Percentiles rank a stretch among this genome's conserved stretches.
These are phyloP conservation scores for Pinus taeda DNA, from an alignment of 75 land plant species.

Conservation along the genomic window DNA sequence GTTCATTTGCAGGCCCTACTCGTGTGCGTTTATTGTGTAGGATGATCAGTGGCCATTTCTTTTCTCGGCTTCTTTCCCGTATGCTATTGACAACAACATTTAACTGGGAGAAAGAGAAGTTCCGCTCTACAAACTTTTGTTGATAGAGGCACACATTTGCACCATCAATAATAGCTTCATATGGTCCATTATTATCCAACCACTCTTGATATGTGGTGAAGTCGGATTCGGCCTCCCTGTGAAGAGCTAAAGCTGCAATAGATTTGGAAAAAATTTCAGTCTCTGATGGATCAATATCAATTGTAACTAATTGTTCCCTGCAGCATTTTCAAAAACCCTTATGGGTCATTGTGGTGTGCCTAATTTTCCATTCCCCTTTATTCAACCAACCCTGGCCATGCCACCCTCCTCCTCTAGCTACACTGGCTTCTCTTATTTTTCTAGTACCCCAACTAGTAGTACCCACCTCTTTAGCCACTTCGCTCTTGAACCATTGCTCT, in stretches of 20 bases:
- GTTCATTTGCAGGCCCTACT: too few relatives aligned
- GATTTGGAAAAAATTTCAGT: constrained; percentile 85
- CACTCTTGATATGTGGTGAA: constrained; percentile 68
- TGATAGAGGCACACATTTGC: too few relatives aligned
- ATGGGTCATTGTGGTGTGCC: constrained; percentile 29
- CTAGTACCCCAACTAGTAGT: constrained; percentile 22
- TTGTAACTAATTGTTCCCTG: constrained; percentile 62
- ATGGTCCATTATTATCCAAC: too few relatives aligned
- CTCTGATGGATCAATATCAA: constrained; percentile 83
- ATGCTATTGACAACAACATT: too few relatives aligned
- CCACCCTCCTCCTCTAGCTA: constrained; percentile 88
- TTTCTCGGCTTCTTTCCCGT: too few relatives aligned
- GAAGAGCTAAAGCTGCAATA: constrained; percentile 57
- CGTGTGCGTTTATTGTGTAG: too few relatives aligned
- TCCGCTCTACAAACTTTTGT: too few relatives aligned
- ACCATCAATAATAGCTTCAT: too few relatives aligned
- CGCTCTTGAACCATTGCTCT: constrained; percentile 72
- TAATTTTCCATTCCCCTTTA: constrained; percentile 66
- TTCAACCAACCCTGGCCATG: constrained; percentile 96
- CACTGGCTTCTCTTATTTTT: constrained; percentile 36
- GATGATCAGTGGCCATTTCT: too few relatives aligned
- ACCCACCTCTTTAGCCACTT: constrained; percentile 39
- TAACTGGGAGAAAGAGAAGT: too few relatives aligned
- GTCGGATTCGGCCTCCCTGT: constrained; percentile 58
- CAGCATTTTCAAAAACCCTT: constrained; percentile 63